Percentiles rank a stretch among this genome's conserved stretches.
phyloP scores from a whole-genome alignment of 2,329 filamentous ascomycete genomes.

The Cladosporium sp. region DNA sequence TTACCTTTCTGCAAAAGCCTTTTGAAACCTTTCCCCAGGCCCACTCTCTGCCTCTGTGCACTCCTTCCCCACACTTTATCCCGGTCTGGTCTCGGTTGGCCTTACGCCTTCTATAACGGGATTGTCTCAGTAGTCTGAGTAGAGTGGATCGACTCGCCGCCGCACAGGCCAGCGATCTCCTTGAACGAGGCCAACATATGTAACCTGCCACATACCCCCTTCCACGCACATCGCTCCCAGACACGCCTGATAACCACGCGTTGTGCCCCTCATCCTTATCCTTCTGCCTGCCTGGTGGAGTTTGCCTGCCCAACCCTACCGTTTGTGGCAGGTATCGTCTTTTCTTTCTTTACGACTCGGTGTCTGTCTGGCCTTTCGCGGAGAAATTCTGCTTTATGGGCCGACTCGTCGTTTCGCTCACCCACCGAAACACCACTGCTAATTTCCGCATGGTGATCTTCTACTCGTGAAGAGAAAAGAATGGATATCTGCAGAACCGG shows the following conservation, averaged over 20 bases:
- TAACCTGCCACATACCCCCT: constrained; percentile 16
- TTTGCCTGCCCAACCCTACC: not conserved
- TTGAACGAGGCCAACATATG: not conserved
- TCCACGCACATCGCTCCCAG: constrained; percentile 8
- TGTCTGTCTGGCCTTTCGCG: not conserved
- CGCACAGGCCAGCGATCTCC: constrained; percentile 2
- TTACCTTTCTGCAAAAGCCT: not conserved
- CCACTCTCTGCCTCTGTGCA: not conserved
- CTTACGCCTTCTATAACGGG: constrained; percentile 8
- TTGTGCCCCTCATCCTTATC: not conserved
- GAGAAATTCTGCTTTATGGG: not conserved
- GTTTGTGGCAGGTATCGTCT: not conserved
- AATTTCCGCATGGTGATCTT: not conserved
- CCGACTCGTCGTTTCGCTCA: not conserved
- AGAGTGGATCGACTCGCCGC: constrained; percentile 6
- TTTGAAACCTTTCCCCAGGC: constrained; percentile 6
- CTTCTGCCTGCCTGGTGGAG: not conserved
- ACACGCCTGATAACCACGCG: constrained; percentile 6
- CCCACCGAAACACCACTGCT: not conserved
- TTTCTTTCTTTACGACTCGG: constrained; percentile 3
- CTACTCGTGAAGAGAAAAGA: not conserved
- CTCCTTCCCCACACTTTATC: constrained; percentile 7
- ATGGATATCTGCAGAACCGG: not conserved
- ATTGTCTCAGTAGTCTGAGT: not conserved
- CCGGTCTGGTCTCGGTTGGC: not conserved